Evolutionary conservation across 257 asterid genomes (phyloP), one percentile per base, ranked within the genome.

Genomic region (Solanum neorickii): DNA sequence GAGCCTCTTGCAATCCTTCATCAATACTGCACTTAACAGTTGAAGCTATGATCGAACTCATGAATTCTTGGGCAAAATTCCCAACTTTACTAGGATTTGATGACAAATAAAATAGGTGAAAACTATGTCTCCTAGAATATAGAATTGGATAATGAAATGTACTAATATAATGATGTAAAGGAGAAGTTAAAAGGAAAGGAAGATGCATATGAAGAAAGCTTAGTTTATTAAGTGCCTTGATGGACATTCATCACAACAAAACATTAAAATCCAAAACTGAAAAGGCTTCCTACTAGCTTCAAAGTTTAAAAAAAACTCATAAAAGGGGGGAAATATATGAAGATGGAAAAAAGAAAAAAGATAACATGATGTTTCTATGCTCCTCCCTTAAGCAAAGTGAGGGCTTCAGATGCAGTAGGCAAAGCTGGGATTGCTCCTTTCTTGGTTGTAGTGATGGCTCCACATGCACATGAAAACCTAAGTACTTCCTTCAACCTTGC

Each of bases 401-500:
- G 91, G 83, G 87, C 97, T 9, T 95, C 98, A 59, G 94, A 18
- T 69, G 84, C 98, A 1, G 87, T 88, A 15, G 99, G 99, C 23
- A 95, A 96, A 49, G 98, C 99, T 16, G 98, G 99, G 87, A 97
- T 97, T 21, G 99, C 99, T 47, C 99, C 99, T 91, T 95, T 97
- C 52, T 95, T 97, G 14, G 98, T 95, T 4, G 99, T 97, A 42
- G 98, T 97, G 41, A 97, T 95, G 66, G 99, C 99, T 88, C 99
- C 99, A 87, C 99, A 97, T 12, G 98, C 99, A 86, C 96, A 93
- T 8, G 99, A 92, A 88, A 94, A 97, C 83, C 87, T 93, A 74
- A 97, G 91, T 46, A 91, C 98, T 91, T 93, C 95, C 96, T 85
- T 97, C 93, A 97, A 89, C 83, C 90, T 93, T 20, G 91, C 88